Evolutionary conservation across 768 basidiomycete genomes (phyloP), one percentile per base, ranked within the genome.

Genomic region (Candolleomyces aberdarensis): DNA sequence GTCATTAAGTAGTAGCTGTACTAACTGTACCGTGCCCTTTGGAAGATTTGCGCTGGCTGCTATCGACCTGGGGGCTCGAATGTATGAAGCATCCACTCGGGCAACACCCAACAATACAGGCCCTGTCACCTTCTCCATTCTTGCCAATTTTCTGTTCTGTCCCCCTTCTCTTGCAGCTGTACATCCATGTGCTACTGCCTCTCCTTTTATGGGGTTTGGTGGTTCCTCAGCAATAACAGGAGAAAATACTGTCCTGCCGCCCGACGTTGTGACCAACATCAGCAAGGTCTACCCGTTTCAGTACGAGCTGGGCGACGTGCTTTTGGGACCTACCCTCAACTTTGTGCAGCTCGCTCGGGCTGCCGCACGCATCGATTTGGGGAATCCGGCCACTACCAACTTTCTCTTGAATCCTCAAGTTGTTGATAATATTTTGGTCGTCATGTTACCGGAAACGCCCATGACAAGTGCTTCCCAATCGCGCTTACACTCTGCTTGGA

Each of bases 141-240:
- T 58, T 13, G 63, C 58, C 39, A 65, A 64, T 32, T 65, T 66
- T 52, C 58, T 58, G 0, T 63, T 43, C 29, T 69, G 68, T 31
- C 68, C 68, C 43, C 95, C 56, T 94, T 79, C 71, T 96, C 94
- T n/a, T n/a, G 2, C 52, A 64, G 1, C 60, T 59, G 0, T 48
- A 36, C 66, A 65, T 53, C 62, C 56, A 19, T 44, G 36, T 26
- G 41, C 17, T 3, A 8, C 41, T 3, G 6, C 13, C 26, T 26
- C 26, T 44, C 56, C 56, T 13, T 20, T 5, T 1, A 5, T 46
- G 3, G 46, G 29, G 1, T 14, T 11, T 6, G 3, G 29, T 19
- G 31, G 9, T 8, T 17, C 56, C 1, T 10, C 46, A 17, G 22
- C 14, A 5, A 36, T n/a, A 14, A 36, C 46, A n/a, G 6, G 5